These are phyloP conservation scores for Sutorius eximius DNA, from an alignment of 1,284 basidiomycete genomes.

Conservation along the genomic window DNA sequence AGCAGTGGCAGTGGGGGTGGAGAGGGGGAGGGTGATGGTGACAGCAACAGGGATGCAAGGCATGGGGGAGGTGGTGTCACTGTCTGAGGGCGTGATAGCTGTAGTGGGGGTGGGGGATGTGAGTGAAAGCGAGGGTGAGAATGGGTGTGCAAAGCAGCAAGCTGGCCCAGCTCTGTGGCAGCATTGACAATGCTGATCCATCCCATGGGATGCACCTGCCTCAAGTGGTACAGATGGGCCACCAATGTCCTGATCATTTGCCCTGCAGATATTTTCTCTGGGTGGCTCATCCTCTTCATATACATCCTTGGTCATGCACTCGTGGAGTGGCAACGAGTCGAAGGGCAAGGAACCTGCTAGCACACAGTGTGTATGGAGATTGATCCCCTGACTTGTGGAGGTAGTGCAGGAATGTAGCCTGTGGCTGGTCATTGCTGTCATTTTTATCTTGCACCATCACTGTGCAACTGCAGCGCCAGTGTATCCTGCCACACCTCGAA, in stretches of 20 bases:
- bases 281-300: neutral
- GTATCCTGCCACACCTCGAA: constrained; percentile 21
- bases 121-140: constrained; percentile 6
- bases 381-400: constrained; percentile 54
- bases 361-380: constrained; percentile 36
- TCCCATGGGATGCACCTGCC: constrained; percentile 49
- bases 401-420: constrained; percentile 37
- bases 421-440: constrained; percentile 17
- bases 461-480: constrained; percentile 16
- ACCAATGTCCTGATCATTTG: constrained; percentile 7
- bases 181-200: constrained; percentile 55
- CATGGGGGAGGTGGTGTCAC: neutral
- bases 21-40: no score
- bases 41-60: neutral
- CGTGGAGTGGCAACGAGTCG: constrained; percentile 1
- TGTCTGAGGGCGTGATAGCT: neutral
- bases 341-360: constrained; percentile 17
- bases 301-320: neutral
- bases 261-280: neutral
- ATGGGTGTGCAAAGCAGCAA: constrained; percentile 13
- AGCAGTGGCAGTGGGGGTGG: neutral
- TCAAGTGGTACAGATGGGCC: constrained; percentile 16
- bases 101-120: neutral
- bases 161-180: constrained; percentile 22
- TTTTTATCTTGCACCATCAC: constrained; percentile 22